These are phyloP conservation scores for Tetracladium maxilliforme DNA, from an alignment of 2,329 filamentous ascomycete species.

Conservation along the genomic window DNA sequence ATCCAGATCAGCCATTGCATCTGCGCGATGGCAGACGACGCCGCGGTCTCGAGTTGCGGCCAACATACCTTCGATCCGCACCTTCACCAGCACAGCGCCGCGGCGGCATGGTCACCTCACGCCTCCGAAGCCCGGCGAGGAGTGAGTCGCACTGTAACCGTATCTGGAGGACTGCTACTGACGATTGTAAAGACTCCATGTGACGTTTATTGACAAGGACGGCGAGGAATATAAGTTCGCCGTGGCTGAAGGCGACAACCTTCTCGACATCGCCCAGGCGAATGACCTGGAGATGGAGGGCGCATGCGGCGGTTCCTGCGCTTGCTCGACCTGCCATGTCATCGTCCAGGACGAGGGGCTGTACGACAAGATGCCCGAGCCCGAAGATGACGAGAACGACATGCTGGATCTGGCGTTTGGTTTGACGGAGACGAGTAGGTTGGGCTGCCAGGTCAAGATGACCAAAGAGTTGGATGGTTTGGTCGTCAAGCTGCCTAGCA, in stretches of 20 bases:
- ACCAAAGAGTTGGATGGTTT: constrained; percentile 78
- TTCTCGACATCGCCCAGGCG: constrained; percentile 87
- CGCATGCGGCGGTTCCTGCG: constrained; percentile 76
- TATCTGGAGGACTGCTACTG: constrained; percentile 3
- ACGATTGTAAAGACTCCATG: constrained; percentile 45
- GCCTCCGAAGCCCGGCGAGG: constrained; percentile 78
- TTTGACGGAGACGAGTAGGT: constrained; percentile 50
- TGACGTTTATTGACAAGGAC: constrained; percentile 93
- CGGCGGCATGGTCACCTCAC: constrained; percentile 65
- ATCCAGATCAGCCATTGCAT: too few relatives aligned
- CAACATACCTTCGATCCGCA: too few relatives aligned
- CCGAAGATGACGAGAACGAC: constrained; percentile 52
- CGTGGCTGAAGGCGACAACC: constrained; percentile 76
- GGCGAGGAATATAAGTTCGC: constrained; percentile 60
- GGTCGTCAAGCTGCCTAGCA: constrained; percentile 70
- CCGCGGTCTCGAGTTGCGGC: too few relatives aligned
- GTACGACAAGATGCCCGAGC: constrained; percentile 48
- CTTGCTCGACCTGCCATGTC: constrained; percentile 63
- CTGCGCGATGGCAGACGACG: too few relatives aligned
- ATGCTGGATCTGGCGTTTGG: constrained; percentile 65
- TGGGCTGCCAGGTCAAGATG: constrained; percentile 55
- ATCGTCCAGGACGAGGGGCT: constrained; percentile 49
- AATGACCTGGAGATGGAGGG: constrained; percentile 98
- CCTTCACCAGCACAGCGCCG: constrained; percentile 50
- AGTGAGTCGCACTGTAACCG: constrained; percentile 39